These are phyloP conservation scores for Lathyrus tuberosus DNA, from an alignment of 306 rosid species.

Conservation along the genomic window DNA sequence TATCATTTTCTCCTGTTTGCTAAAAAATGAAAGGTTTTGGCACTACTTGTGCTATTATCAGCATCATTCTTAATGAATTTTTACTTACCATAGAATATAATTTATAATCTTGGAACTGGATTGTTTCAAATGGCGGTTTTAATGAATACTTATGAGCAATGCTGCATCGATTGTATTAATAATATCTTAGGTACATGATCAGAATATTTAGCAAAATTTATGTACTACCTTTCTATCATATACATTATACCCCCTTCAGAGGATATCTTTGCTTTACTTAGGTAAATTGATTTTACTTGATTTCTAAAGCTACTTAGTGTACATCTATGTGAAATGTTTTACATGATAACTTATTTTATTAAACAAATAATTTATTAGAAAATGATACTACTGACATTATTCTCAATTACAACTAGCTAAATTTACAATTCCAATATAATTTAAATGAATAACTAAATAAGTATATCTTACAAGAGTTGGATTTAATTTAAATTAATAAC, in stretches of 20 bases:
- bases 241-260: background rate
- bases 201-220: background rate
- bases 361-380: too few relatives aligned
- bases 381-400: too few relatives aligned
- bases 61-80: background rate
- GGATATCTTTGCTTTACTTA: background rate
- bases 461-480: too few relatives aligned
- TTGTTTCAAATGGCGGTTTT: slow-evolving; percentile 15
- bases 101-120: background rate
- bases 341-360: too few relatives aligned
- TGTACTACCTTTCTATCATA: background rate
- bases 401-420: too few relatives aligned
- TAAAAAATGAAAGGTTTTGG: background rate
- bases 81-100: background rate
- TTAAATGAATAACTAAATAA: too few relatives aligned
- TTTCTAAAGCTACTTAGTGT: too few relatives aligned
- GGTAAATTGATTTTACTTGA: too few relatives aligned
- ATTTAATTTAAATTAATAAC: too few relatives aligned
- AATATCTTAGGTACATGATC: background rate
- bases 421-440: too few relatives aligned
- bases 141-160: slow-evolving; percentile 13
- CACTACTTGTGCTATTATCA: background rate
- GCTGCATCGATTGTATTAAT: slow-evolving; percentile 10
- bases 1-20: slow-evolving; percentile 31
- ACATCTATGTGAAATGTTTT: too few relatives aligned